Evolutionary conservation across 2,329 filamentous ascomycete species (phyloP), one percentile per base, ranked within the genome.

Genomic region (Fusarium cicatricum): DNA sequence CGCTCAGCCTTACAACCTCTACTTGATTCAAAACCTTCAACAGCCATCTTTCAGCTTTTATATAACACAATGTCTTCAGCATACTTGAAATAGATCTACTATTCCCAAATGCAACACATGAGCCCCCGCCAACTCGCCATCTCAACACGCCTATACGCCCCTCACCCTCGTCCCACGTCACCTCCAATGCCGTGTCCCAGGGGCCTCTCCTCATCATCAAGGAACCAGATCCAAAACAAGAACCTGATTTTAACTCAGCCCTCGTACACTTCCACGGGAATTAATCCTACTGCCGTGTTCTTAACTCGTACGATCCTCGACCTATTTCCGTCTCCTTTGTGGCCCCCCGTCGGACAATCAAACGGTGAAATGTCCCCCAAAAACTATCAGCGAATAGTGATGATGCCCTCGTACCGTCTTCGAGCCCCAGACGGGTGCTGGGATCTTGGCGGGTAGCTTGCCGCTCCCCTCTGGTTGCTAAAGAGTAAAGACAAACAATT

Each of bases 91-190:
- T 10, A 26, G 6, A 10, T 10, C 9, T 26, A 26, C 23, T 26
- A 26, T 6, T 10, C 9, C 8, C 15, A 36, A 26, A 4, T 19
- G 5, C 14, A 21, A 40, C 21, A 29, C 19, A 26, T n/a, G 26
- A 32, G 17, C 37, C 12, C 14, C n/a, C 37, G 23, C 37, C 44
- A 26, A 11, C 4, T 52, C 21, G 11, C 15, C 28, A 23, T 40
- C 32, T 19, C 34, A 17, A 23, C 44, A 26, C 33, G 21, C 28
- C 37, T 37, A 62, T 34, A 3, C 33, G 10, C 49, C 46, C 29
- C 48, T 51, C 23, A 26, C 47, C 50, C 48, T 37, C 44, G 60
- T 69, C 64, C 32, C 55, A 69, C 69, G 62, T 71, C 52, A 36
- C 60, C 19, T 36, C 33, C 31, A n/a, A 60, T 65, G 62, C 32